Base-by-base conservation (phyloP, 345 rosid genomes). In the Hevea brasiliensis region DNA sequence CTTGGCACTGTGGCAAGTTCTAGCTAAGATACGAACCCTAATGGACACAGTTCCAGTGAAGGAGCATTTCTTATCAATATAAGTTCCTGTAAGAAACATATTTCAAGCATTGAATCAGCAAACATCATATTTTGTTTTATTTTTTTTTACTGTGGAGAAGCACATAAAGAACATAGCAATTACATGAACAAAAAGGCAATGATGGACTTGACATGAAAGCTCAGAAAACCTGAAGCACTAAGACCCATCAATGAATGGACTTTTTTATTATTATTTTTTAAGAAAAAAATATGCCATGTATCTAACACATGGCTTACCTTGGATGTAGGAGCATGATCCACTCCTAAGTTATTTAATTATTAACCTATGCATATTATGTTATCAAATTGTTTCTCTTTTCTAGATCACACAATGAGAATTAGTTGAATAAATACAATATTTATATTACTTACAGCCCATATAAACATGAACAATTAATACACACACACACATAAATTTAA, bases 1-100 rank as follows among this genome's bases (percentile, higher is more conserved):
- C 87, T 91, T 93, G 15, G 98, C 98, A 72, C 91, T 85, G 80
- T 93, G 97, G 71, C 97, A 93, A 75, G 92, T 88, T 68, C 97
- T 95, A 57, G 95, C 89, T 48, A 93, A 82, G 67, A 93, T 93
- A 60, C 98, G 92, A 11, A 97, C 98, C 74, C 93, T 87, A n/a
- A 93, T 76, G 0, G 98, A 91, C 51, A 91, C 97, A 68, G 77
- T 84, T 68, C 98, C 95, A 24, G 93, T 85, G 79, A 93, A 93
- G 8, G 97, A 97, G 70, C 98, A 91, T 78, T 91, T 93, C 83
- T 76, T 89, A 62, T 93, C 98, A 53, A 93, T 91, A 79, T 88
- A 93, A 32, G 84, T 81, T 47, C 98, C 97, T 93, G 61, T 6
- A 47, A 12, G 14, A 47, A 47, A 47, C 51, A 47, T 44, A 44